A percentile compares a stretch with the other conserved stretches of the same genome.
These are phyloP conservation scores for Rhynchospora breviuscula DNA, from an alignment of 176 grass and related monocot genomes.

Conservation along the genomic window DNA sequence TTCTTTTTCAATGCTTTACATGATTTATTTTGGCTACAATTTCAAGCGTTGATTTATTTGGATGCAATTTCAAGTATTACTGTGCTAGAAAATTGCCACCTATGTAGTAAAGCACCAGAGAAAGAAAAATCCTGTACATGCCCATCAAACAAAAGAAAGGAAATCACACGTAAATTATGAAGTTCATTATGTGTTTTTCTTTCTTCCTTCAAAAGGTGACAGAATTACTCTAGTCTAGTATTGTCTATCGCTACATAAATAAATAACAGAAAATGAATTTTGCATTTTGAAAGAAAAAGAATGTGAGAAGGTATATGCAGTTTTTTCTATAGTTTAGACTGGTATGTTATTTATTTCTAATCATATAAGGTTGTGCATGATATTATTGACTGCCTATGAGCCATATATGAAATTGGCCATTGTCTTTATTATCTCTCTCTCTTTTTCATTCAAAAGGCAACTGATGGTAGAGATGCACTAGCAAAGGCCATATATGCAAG, in stretches of 20 bases:
- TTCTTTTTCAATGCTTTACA: not conserved
- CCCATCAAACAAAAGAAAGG: not conserved
- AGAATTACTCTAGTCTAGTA: not conserved
- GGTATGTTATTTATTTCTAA: not conserved
- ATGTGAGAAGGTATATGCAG: not conserved
- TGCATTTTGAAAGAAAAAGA: not conserved
- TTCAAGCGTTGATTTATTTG: not conserved
- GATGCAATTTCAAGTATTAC: not conserved
- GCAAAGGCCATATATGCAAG: slow-evolving; percentile 86
- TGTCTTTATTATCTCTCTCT: slow-evolving; percentile 24
- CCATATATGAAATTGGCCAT: not conserved
- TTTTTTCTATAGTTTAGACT: not conserved
- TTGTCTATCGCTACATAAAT: not conserved
- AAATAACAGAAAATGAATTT: not conserved
- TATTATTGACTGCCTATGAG: not conserved
- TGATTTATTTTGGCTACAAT: not conserved
- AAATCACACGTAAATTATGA: not conserved
- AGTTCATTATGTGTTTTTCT: not conserved
- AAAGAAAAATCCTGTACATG: not conserved
- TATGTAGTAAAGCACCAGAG: not conserved
- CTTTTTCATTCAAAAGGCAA: slow-evolving; percentile 49
- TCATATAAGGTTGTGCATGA: not conserved
- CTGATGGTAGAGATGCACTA: slow-evolving; percentile 81
- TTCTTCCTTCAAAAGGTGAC: not conserved
- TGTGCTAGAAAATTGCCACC: not conserved